A percentile compares a stretch with the other conserved stretches of the same genome.
Evolutionary conservation across 768 basidiomycete species (phyloP).

Genomic region (Inosperma sp.): DNA sequence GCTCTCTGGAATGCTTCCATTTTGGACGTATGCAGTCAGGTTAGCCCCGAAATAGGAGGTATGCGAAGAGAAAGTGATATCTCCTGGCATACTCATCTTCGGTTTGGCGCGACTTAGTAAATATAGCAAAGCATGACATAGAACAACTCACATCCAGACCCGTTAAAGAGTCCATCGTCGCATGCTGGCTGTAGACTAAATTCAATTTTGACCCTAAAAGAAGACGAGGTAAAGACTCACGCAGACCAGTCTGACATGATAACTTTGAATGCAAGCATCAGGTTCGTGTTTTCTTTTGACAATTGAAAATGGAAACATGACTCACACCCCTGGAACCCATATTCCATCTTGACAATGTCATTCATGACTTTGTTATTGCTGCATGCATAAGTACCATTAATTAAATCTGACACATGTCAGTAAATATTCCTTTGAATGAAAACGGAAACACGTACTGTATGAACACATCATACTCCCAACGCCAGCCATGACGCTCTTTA

Average conservation of each 20-base stretch:
- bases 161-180: conserved; percentile 53
- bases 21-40: conserved; percentile 61
- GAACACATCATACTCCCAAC: conserved; percentile 73
- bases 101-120: neutral
- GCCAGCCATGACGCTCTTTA: conserved; percentile 69
- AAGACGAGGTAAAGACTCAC: conserved; percentile 25
- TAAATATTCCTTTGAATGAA: neutral
- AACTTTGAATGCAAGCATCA: conserved; percentile 27
- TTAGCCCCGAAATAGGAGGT: conserved; percentile 63
- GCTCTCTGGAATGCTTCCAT: conserved; percentile 61
- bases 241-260: conserved; percentile 76
- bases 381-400: conserved; percentile 72
- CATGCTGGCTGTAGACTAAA: conserved; percentile 38
- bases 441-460: conserved; percentile 46
- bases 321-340: conserved; percentile 71
- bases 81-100: conserved; percentile 76
- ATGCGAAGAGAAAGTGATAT: conserved; percentile 45
- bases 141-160: conserved; percentile 57
- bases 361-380: conserved; percentile 69
- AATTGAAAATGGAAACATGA: conserved; percentile 1
- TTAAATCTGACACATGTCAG: conserved; percentile 41
- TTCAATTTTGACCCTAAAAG: neutral
- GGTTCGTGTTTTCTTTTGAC: neutral
- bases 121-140: neutral
- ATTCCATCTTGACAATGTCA: conserved; percentile 69